Base-by-base conservation (phyloP, 1,284 basidiomycete genomes). In the Microbotryum lychnidis-dioicae region DNA sequence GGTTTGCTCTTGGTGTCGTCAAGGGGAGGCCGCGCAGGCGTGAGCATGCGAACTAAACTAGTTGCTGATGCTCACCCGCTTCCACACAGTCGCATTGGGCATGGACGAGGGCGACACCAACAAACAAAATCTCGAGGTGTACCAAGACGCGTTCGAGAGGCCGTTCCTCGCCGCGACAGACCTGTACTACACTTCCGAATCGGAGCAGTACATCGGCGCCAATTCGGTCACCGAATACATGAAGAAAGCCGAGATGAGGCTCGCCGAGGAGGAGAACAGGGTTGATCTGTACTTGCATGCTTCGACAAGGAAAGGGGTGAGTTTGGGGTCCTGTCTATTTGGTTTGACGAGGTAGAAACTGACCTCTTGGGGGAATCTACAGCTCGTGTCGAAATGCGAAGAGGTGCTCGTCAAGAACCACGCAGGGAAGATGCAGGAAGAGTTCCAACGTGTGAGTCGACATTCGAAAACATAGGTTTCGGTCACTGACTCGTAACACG, bases 141-240 rank as follows among this genome's bases (percentile, higher is more conserved):
- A 98, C 82, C 87, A 85, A 73, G 85, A 89, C 60, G 86, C 91
- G 72, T 91, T 98, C 76, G 92, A 98, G 76, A 78, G 76, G 1
- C 87, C 89, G 5, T 98, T 98, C 82, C 82, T 99, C 61, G 79
- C 80, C 4, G 86, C 88, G 4, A 97, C 94, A 1, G 88, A 92
- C 76, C 80, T 83, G 56, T 97, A 92, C 80, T 98, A 99, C 80
- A 84, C 84, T 67, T 81, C 86, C 65, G 94, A 98, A 77, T 94
- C 91, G 2, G 84, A 90, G 66, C 82, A 86, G 2, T 98, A 94
- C 80, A 83, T 97, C 31, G 84, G 86, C 2, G 84, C 87, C 72
- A 94, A 93, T 76, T 87, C 84, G 52, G 89, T 97, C 44, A 89
- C 91, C 27, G 96, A 98, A 75, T 99, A 98, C 77, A 83, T 99